Evolutionary conservation across 176 grass and related monocot genomes (phyloP).

Genomic region (Aegilops speltoides): DNA sequence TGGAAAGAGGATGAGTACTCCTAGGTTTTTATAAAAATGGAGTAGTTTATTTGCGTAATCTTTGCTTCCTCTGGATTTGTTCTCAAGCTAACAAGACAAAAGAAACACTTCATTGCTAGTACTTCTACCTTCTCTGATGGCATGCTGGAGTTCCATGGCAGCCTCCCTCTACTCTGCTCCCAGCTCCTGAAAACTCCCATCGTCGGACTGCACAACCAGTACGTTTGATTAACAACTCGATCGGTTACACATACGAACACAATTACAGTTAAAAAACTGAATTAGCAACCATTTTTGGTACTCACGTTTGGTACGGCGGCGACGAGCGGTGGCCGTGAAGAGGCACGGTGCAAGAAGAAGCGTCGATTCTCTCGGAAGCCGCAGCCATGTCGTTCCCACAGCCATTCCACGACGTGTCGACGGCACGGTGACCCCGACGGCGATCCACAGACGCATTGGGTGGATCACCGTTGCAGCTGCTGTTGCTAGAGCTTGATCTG

Average conservation of each 20-base stretch:
- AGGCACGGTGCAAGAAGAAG: not conserved
- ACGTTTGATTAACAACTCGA: not conserved
- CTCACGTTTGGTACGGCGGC: conserved; percentile 33
- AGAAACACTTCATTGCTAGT: not conserved
- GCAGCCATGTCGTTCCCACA: not conserved
- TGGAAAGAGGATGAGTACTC: not conserved
- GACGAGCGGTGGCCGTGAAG: not conserved
- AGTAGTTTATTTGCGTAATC: not conserved
- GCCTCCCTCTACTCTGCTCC: conserved; percentile 34
- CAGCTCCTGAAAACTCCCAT: conserved; percentile 33
- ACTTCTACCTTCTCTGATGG: conserved; percentile 25
- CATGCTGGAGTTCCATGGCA: conserved; percentile 21
- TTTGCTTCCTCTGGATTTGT: not conserved
- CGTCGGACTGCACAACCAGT: conserved; percentile 30
- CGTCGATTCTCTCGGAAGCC: conserved; percentile 2
- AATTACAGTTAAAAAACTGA: not conserved
- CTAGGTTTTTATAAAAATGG: no score
- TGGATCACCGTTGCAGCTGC: not conserved
- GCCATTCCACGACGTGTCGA: no score
- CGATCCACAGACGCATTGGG: not conserved
- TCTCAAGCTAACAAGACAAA: no score
- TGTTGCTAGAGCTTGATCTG: conserved; percentile 49
- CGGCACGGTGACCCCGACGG: not conserved
- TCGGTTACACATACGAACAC: not conserved
- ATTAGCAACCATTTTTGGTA: not conserved